Evolutionary conservation across 169 alveolate genomes (phyloP), one percentile per base, ranked within the genome.

Genomic region (Amoebophrya sp.): DNA sequence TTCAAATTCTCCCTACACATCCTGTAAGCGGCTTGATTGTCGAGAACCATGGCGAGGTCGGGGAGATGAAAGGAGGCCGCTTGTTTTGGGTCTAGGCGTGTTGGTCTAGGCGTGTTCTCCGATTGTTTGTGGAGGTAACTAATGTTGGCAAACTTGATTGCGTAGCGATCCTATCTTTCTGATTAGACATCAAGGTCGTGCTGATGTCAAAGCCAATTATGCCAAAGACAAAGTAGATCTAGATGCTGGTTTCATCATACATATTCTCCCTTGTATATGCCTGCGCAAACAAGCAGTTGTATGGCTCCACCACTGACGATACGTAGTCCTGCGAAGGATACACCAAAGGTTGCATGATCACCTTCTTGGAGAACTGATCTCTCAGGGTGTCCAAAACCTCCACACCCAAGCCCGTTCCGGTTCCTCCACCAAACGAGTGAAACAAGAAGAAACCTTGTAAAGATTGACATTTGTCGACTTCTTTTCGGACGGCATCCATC

Each of bases 351-450:
- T 96, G 96, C 91, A 95, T 93, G 94, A 95, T 95, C 34, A 96
- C 94, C 95, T 95, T 95, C 93, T 95, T 96, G 53, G 95, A 95
- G 92, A 95, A 96, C 92, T 94, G 96, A n/a, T 94, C 96, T 91
- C 91, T 93, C 53, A 95, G 92, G 92, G 96, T 95, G 93, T 94
- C 96, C 40, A 95, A 90, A 53, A 95, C 92, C 92, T 96, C 96
- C 6, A 96, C 93, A 34, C 98, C 98, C 53, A 95, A 93, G 33
- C 98, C 98, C 2, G 97, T 93, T 89, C 98, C 98, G 38, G 98
- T 96, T 77, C 98, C 98, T 23, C 98, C 98, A 38, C 97, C 97
- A 77, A 95, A 96, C 40, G 98, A 94, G 90, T 95, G 95, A 95
- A 95, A 95, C 89, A 95, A 95, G 92, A 96, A 94, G 95, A 96